phyloP scores from a whole-genome alignment of 495 filamentous ascomycete species.

The Cetradonia linearis region DNA sequence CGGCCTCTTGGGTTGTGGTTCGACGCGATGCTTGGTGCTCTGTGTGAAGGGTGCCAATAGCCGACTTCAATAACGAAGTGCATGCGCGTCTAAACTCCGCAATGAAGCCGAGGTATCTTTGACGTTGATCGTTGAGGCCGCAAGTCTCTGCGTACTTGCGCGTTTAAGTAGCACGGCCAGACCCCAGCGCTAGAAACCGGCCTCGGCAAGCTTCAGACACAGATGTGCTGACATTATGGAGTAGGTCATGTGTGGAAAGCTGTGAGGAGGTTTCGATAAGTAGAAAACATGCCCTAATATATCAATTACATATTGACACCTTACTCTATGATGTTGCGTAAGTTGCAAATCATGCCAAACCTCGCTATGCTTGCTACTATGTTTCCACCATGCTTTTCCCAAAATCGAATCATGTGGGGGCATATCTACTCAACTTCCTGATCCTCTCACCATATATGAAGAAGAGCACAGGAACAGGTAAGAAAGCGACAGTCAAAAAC shows the following conservation, averaged over 20 bases:
- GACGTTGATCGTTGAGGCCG: too few relatives aligned
- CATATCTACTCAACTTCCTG: slow-evolving; percentile 37
- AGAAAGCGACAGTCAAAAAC: slow-evolving; percentile 51
- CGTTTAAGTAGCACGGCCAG: too few relatives aligned
- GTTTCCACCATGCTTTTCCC: not conserved
- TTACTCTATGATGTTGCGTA: not conserved
- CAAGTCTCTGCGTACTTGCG: too few relatives aligned
- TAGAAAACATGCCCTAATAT: too few relatives aligned
- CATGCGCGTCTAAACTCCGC: too few relatives aligned
- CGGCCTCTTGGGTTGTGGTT: not conserved
- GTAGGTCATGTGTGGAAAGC: too few relatives aligned
- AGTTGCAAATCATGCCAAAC: not conserved
- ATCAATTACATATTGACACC: not conserved
- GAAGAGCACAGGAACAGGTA: slow-evolving; percentile 63
- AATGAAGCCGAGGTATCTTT: too few relatives aligned
- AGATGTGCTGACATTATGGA: too few relatives aligned
- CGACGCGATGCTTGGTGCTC: not conserved
- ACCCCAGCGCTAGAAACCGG: too few relatives aligned
- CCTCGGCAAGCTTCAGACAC: too few relatives aligned
- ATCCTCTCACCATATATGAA: slow-evolving; percentile 59
- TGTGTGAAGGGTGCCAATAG: too few relatives aligned
- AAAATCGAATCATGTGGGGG: not conserved
- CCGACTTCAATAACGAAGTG: not conserved
- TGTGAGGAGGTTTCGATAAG: too few relatives aligned
- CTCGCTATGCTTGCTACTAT: not conserved